phyloP scores from a whole-genome alignment of 148 eudicot species.

The Chenopodium quinoa region DNA sequence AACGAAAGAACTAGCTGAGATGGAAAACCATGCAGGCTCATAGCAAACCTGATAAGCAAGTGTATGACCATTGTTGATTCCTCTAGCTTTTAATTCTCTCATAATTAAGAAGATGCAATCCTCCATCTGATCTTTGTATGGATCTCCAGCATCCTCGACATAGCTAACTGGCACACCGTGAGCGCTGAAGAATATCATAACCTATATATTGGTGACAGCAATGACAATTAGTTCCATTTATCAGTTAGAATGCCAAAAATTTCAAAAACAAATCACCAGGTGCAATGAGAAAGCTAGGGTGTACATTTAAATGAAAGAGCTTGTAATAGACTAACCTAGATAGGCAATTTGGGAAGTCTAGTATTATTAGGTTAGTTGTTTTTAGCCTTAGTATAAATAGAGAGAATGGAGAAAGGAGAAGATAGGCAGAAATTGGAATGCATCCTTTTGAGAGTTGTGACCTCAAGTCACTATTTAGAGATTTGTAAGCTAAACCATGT shows the following conservation, averaged over 20 bases:
- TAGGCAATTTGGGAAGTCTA: too few relatives aligned
- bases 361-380: too few relatives aligned
- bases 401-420: too few relatives aligned
- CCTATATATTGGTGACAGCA: slow-evolving; percentile 42
- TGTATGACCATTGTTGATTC: slow-evolving; percentile 65
- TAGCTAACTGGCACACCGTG: slow-evolving; percentile 98
- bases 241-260: not conserved
- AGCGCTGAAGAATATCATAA: slow-evolving; percentile 97
- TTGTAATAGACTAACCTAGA: not conserved
- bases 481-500: too few relatives aligned
- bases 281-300: not conserved
- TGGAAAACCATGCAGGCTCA: not conserved
- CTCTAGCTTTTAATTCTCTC: slow-evolving; percentile 86
- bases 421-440: too few relatives aligned
- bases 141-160: slow-evolving; percentile 93
- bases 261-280: not conserved
- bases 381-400: too few relatives aligned
- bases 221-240: slow-evolving; percentile 9
- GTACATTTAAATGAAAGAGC: slow-evolving; percentile 11
- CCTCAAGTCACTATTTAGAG: too few relatives aligned
- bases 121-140: slow-evolving; percentile 97
- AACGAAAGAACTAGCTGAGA: not conserved
- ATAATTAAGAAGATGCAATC: slow-evolving; percentile 88
- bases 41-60: slow-evolving; percentile 85
- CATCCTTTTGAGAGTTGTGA: too few relatives aligned